These are phyloP conservation scores for Gentiana dahurica DNA, from an alignment of 257 asterid species.

Conservation along the genomic window DNA sequence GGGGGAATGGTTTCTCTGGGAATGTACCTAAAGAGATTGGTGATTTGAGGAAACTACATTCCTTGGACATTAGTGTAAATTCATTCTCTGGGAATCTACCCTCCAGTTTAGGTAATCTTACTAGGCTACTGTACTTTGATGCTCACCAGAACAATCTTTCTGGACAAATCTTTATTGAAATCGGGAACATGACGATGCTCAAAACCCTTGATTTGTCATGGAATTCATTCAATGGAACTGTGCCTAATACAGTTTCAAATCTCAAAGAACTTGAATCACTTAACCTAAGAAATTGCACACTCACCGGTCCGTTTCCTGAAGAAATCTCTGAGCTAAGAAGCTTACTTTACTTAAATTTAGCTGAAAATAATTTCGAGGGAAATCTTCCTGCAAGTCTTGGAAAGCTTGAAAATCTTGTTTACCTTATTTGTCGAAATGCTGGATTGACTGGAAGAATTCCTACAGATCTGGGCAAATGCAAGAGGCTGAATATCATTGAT, in stretches of 20 bases:
- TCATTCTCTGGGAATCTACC: conserved; percentile 52
- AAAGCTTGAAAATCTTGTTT: conserved; percentile 29
- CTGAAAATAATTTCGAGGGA: conserved; percentile 40
- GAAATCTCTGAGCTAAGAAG: conserved; percentile 36
- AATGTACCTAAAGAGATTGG: conserved; percentile 48
- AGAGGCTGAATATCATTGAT: conserved; percentile 34
- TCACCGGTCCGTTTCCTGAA: conserved; percentile 43
- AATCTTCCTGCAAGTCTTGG: conserved; percentile 53
- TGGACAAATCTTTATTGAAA: conserved; percentile 31
- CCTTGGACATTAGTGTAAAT: conserved; percentile 60
- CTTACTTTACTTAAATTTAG: conserved; percentile 45
- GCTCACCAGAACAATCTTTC: conserved; percentile 42
- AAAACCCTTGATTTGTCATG: conserved; percentile 39
- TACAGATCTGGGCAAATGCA: conserved; percentile 42
- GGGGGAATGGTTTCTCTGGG: conserved; percentile 44
- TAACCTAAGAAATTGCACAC: conserved; percentile 40
- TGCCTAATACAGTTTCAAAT: conserved; percentile 40
- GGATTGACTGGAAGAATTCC: conserved; percentile 61
- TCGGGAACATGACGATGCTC: conserved; percentile 42
- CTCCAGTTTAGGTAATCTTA: conserved; percentile 35
- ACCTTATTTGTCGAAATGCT: conserved; percentile 38
- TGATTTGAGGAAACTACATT: conserved; percentile 27
- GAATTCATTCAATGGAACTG: conserved; percentile 39
- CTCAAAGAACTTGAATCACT: conserved; percentile 33
- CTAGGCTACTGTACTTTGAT: conserved; percentile 30